A percentile compares a stretch with the other conserved stretches of the same genome.
Conservation (phyloP, 106 monocot genomes). For the Phalaenopsis equestris region DNA sequence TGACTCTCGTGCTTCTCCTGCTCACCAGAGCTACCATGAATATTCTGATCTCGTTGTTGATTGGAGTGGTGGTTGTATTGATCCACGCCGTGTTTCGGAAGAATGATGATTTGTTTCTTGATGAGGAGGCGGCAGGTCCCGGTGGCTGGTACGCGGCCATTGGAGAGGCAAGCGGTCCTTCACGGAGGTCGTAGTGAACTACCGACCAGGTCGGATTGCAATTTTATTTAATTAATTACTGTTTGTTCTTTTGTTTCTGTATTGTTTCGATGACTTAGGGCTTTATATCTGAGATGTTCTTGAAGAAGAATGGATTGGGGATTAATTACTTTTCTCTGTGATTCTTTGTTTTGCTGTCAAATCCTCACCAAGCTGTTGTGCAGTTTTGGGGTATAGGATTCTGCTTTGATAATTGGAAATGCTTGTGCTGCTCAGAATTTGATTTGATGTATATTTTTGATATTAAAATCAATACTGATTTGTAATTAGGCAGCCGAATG, state of each 20-base stretch:
- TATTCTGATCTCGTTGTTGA: conserved; percentile 7
- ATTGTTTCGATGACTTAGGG: neutral
- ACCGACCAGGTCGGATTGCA: neutral
- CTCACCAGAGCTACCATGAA: conserved; percentile 4
- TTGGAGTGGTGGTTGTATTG: conserved; percentile 4
- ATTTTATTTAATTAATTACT: neutral
- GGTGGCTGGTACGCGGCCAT: neutral
- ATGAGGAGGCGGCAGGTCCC: neutral
- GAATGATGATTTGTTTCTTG: neutral
- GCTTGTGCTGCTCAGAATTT: neutral
- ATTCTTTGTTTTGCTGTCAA: neutral
- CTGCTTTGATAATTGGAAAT: neutral
- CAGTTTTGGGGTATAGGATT: neutral
- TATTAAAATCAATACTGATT: neutral
- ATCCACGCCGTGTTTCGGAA: conserved; percentile 7
- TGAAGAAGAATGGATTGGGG: too few relatives aligned
- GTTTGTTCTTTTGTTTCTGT: neutral
- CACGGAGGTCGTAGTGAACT: neutral
- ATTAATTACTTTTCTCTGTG: neutral
- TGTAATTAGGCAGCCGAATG: neutral
- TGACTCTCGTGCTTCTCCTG: conserved; percentile 6
- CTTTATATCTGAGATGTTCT: neutral
- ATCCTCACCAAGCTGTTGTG: neutral
- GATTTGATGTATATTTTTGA: neutral
- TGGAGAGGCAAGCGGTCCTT: neutral